These are phyloP conservation scores for Cicer chorassanicum DNA, from an alignment of 306 rosid genomes.

Conservation along the genomic window DNA sequence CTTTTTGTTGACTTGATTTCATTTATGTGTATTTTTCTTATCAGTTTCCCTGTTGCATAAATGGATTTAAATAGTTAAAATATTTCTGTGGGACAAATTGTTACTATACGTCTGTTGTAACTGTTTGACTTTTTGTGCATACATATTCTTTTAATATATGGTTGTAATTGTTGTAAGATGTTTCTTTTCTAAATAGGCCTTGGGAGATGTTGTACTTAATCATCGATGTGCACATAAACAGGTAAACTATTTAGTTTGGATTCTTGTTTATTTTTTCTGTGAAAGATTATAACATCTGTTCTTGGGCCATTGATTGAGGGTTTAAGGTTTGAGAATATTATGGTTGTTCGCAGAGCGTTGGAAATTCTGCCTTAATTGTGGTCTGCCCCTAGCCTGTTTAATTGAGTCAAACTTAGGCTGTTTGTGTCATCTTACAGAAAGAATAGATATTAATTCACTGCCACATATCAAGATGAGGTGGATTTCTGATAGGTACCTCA, in stretches of 20 bases:
- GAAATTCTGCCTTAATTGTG: not conserved
- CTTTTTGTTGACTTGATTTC: slow-evolving; percentile 5
- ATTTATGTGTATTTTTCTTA: slow-evolving; percentile 27
- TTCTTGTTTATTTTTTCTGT: slow-evolving; percentile 13
- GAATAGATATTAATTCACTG: no score
- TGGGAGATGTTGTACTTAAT: slow-evolving; percentile 83
- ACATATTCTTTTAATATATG: slow-evolving; percentile 17
- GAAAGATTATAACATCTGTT: slow-evolving; percentile 1
- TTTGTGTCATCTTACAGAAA: no score
- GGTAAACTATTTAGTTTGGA: slow-evolving; percentile 47
- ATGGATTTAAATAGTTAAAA: slow-evolving; percentile 18
- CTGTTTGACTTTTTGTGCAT: slow-evolving; percentile 24
- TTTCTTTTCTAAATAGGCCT: slow-evolving; percentile 53
- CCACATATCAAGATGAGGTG: no score
- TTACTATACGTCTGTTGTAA: slow-evolving; percentile 4
- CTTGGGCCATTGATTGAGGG: slow-evolving; percentile 12
- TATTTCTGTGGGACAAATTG: slow-evolving; percentile 21
- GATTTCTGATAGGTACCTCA: no score
- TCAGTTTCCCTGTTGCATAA: slow-evolving; percentile 34
- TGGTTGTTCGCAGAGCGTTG: slow-evolving; percentile 1
- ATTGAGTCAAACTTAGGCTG: not conserved
- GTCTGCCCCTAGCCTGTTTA: not conserved
- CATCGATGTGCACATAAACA: slow-evolving; percentile 82
- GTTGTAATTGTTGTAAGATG: slow-evolving; percentile 8
- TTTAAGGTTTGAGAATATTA: slow-evolving; percentile 2